Conservation (phyloP, 805 yeast species). For the Metschnikowia hibisci region DNA sequence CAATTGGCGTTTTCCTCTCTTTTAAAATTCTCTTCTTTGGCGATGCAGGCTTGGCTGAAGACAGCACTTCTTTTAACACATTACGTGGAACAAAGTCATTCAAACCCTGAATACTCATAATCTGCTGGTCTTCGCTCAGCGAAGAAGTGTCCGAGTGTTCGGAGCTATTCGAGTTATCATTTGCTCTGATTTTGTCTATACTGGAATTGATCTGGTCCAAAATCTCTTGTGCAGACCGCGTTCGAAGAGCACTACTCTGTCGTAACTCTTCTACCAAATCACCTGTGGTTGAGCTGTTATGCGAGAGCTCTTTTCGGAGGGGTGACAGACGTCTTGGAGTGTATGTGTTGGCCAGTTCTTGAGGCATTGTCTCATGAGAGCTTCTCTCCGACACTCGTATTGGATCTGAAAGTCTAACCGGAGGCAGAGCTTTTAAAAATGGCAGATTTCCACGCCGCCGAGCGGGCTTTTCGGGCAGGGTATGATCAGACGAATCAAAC, state of each 20-base stretch:
- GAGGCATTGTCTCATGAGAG: not conserved
- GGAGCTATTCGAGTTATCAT: not conserved
- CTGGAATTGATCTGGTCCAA: constrained; percentile 26
- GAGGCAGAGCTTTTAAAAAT: not conserved
- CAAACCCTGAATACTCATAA: not conserved
- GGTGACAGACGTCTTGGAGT: constrained; percentile 18
- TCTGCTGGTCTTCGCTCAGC: not conserved
- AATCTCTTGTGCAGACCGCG: constrained; percentile 18
- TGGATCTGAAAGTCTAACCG: not conserved
- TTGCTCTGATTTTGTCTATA: constrained; percentile 11
- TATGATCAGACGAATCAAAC: constrained; percentile 25
- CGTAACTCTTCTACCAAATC: constrained; percentile 14
- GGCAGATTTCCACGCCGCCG: not conserved
- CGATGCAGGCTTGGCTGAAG: not conserved
- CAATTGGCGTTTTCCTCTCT: not conserved
- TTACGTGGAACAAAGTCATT: constrained; percentile 1
- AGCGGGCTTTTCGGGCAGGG: constrained; percentile 9
- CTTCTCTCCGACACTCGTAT: not conserved
- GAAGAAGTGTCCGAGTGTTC: not conserved
- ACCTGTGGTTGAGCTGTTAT: constrained; percentile 5
- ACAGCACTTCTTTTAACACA: not conserved
- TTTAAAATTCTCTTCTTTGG: not conserved
- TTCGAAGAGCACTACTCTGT: constrained; percentile 10
- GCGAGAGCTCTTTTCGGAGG: constrained; percentile 11
- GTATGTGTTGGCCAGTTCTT: not conserved